phyloP scores from a whole-genome alignment of 1,284 basidiomycete species.

The Sporisorium scitamineum region DNA sequence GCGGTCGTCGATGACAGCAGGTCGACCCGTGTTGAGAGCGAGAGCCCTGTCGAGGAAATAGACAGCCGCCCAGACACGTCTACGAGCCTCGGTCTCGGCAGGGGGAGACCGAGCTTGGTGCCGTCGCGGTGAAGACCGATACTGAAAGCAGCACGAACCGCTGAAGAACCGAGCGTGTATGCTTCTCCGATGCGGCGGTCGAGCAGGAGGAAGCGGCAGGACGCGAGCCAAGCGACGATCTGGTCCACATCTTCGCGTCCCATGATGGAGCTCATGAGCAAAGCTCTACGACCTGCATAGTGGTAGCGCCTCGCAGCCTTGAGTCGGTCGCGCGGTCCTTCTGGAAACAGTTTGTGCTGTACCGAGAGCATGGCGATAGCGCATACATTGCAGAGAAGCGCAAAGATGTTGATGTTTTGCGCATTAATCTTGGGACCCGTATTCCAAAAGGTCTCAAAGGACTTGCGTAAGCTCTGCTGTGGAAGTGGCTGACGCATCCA shows the following conservation, averaged over 20 bases:
- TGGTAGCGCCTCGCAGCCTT: constrained; percentile 48
- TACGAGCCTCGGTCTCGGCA: constrained; percentile 53
- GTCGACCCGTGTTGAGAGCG: constrained; percentile 57
- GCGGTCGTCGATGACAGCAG: constrained; percentile 59
- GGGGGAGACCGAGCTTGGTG: constrained; percentile 49
- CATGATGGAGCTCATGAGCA: constrained; percentile 53
- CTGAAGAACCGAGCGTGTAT: constrained; percentile 52
- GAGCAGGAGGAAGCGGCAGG: constrained; percentile 60
- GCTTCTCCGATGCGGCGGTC: constrained; percentile 59
- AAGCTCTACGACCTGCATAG: constrained; percentile 50
- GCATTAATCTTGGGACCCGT: constrained; percentile 54
- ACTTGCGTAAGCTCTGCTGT: constrained; percentile 42
- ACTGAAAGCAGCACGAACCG: constrained; percentile 53
- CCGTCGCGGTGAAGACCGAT: constrained; percentile 67
- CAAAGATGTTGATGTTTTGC: constrained; percentile 59
- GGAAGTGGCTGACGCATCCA: constrained; percentile 64
- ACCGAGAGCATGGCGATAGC: constrained; percentile 48
- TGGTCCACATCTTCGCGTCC: constrained; percentile 58
- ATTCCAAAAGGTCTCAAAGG: constrained; percentile 50
- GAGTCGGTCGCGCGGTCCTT: constrained; percentile 39
- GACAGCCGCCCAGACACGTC: constrained; percentile 60
- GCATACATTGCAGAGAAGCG: constrained; percentile 53
- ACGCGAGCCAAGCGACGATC: constrained; percentile 51
- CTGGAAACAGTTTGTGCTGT: constrained; percentile 33
- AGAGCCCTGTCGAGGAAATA: constrained; percentile 54